Base-by-base conservation (phyloP, 1,284 basidiomycete species). In the Fomitopsis pinicola region DNA sequence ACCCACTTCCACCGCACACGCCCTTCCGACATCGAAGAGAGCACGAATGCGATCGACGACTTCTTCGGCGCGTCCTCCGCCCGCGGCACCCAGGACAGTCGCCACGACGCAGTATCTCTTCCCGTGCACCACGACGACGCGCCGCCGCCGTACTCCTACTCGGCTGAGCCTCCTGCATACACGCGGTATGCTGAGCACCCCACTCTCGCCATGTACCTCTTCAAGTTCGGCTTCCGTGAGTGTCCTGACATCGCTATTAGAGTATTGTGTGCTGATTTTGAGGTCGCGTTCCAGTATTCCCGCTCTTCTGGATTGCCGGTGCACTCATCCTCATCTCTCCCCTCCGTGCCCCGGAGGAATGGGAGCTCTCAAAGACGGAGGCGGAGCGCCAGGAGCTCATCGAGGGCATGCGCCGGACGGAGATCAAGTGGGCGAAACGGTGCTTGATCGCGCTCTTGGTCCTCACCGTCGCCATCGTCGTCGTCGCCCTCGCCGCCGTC, bases 281-380 rank as follows among this genome's bases (percentile, higher is more conserved):
- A 33, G 45, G 1, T 35, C 6, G 6, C 38, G 2, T 22, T 22
- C 17, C 52, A 80, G 78, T 80, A 55, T 80, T 78, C 67, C 78
- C 78, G 5, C 61, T 77, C 19, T 80, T 80, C 66, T 80, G 79
- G 78, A 64, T 72, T 7, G 65, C 77, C 3, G 78, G 79, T 12
- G 69, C 73, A 30, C 70, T 75, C 64, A 73, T 80, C 65, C 69
- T 80, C 48, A 67, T 77, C 60, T 73, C 69, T 5, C 77, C 78
- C 4, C 71, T 80, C 54, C 66, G 68, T 15, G 75, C 76, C 42
- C 72, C 75, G 15, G 67, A 67, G 6, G 76, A 78, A 61, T 80
- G 78, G 78, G 73, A 77, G 60, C 42, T 68, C 14, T 68, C 70
- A 35, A 78, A 73, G 68, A 76, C 76, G 22, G 71, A 70, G 57